Percentiles rank a stretch among this genome's conserved stretches.
Evolutionary conservation across 169 alveolate genomes (phyloP).

Genomic region (Eimeria maxima): DNA sequence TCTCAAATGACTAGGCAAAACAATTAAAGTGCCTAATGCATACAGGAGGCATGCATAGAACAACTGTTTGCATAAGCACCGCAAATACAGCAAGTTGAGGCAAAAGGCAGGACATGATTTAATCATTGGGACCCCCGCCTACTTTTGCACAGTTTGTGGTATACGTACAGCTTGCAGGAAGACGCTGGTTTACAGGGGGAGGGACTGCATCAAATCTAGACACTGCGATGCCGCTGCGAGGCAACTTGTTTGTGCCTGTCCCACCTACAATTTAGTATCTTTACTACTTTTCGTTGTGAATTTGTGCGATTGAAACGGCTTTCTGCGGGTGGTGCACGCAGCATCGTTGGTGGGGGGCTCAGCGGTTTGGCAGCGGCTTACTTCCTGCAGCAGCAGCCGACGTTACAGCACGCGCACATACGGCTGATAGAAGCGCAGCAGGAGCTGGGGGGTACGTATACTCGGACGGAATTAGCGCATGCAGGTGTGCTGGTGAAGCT

Average conservation of each 20-base stretch:
- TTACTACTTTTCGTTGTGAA: background rate
- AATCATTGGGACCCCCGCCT: background rate
- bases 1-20: background rate
- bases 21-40: too few species aligned
- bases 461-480: background rate
- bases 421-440: conserved; percentile 45
- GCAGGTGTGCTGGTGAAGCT: conserved; percentile 52
- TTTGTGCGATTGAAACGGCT: background rate
- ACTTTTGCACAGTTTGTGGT: background rate
- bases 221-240: background rate
- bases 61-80: background rate
- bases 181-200: background rate
- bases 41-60: background rate
- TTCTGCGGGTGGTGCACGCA: conserved; percentile 36
- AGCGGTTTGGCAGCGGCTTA: conserved; percentile 55
- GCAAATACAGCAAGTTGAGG: background rate
- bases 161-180: background rate
- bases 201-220: background rate
- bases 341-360: conserved; percentile 65
- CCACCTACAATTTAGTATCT: background rate
- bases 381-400: conserved; percentile 68
- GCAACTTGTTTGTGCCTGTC: background rate
- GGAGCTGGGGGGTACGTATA: conserved; percentile 31
- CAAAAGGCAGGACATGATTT: too few species aligned
- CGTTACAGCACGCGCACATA: conserved; percentile 49